Evolutionary conservation across 1,284 basidiomycete genomes (phyloP).

Genomic region (Leccinum pseudoinsigne): DNA sequence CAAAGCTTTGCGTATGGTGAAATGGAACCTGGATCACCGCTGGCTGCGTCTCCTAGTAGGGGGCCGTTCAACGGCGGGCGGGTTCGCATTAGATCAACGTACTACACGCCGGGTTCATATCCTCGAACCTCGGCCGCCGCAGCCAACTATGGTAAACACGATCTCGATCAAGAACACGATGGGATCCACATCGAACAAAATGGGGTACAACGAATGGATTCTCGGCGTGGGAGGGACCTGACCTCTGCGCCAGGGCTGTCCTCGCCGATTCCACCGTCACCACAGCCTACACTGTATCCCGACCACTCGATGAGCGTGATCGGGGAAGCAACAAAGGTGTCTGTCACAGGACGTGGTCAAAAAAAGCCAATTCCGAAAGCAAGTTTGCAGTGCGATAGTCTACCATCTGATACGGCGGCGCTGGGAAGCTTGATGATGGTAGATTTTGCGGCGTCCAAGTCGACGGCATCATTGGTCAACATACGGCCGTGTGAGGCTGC

Average conservation of each 20-base stretch:
- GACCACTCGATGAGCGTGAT: no score
- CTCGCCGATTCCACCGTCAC: no score
- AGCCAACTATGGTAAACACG: constrained; percentile 35
- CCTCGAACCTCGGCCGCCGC: constrained; percentile 49
- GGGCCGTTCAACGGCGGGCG: constrained; percentile 46
- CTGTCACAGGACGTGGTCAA: no score
- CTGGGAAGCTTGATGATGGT: constrained; percentile 62
- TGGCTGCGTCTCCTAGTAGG: constrained; percentile 13
- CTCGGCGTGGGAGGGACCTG: constrained; percentile 48
- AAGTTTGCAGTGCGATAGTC: constrained; percentile 2
- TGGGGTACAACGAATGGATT: constrained; percentile 39
- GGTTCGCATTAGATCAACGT: constrained; percentile 64
- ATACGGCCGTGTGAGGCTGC: constrained; percentile 30
- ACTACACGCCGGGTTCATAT: constrained; percentile 57
- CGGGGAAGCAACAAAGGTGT: no score
- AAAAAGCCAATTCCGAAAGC: no score
- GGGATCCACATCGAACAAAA: constrained; percentile 28
- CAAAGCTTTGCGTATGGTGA: constrained; percentile 54
- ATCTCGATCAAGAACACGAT: constrained; percentile 32
- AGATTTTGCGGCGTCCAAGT: constrained; percentile 45
- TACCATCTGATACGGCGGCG: constrained; percentile 44
- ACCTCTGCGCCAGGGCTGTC: constrained; percentile 30
- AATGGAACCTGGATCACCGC: constrained; percentile 50
- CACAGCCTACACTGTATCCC: no score
- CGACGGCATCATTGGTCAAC: constrained; percentile 35